A percentile compares a stretch with the other conserved stretches of the same genome.
Conservation (phyloP, 2,329 filamentous ascomycete species). For the Immersiporthe knoxdaviesiana region DNA sequence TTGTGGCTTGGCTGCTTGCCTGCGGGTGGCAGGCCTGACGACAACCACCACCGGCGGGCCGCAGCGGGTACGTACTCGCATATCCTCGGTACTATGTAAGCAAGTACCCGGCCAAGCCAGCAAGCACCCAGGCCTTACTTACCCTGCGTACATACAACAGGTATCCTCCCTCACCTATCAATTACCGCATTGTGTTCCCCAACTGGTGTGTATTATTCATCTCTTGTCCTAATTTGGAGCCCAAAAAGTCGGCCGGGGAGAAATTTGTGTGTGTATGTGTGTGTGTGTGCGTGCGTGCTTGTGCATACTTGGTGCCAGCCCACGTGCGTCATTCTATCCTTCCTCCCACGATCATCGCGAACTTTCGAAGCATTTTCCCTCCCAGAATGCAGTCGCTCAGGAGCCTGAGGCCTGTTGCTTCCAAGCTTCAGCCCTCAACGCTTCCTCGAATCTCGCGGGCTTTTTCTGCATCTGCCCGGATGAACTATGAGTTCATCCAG, state of each 20-base stretch:
- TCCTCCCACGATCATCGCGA: background rate
- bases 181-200: background rate
- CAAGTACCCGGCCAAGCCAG: conserved; percentile 3
- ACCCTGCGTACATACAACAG: background rate
- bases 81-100: too few species aligned
- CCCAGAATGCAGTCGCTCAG: conserved; percentile 56
- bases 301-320: background rate
- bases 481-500: conserved; percentile 77
- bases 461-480: conserved; percentile 51
- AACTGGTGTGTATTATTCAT: background rate
- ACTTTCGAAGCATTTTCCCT: background rate
- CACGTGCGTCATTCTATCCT: background rate
- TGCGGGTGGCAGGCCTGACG: background rate
- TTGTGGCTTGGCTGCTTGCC: background rate
- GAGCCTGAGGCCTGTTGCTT: conserved; percentile 63
- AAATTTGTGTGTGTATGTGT: too few species aligned
- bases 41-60: background rate
- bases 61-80: background rate
- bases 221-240: background rate
- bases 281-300: too few species aligned
- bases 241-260: background rate
- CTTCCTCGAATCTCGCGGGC: conserved; percentile 59
- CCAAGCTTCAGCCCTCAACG: conserved; percentile 60
- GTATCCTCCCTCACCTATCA: background rate
- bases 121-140: background rate